Evolutionary conservation across 805 yeast species (phyloP), one percentile per base, ranked within the genome.

Genomic region (Kazachstania kunashirensis): DNA sequence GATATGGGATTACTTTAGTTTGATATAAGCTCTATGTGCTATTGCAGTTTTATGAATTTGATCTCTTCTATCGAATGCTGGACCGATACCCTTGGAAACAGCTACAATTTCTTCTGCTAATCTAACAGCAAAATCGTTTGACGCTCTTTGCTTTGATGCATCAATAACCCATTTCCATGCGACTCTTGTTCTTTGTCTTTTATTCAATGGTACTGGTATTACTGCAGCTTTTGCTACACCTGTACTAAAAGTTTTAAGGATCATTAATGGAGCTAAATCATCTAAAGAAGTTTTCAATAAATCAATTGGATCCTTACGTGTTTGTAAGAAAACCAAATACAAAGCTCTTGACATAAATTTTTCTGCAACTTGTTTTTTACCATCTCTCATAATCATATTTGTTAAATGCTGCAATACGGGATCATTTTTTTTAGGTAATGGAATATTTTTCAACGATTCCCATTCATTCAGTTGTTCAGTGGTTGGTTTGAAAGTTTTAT

Each of bases 81-180:
- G 69, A 29, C 89, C 75, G 52, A 75, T 77, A 36, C 96, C 96
- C 49, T 73, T 75, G 49, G 67, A 68, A 21, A 92, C 92, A 36
- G 79, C 67, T 26, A 84, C 56, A 41, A 92, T 73, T 62, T 92
- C 97, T 62, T 92, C 97, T 26, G 88, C 86, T 31, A 92, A 68
- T 52, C 97, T 74, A 27, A 92, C 96, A 2, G 94, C 67, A 51
- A 82, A 82, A 51, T 83, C 92, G 40, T 77, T 74, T 13, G 88
- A 77, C 32, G 77, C 78, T 58, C 94, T 78, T 52, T 81, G 78
- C 41, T 76, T 71, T 28, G 94, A 74, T 15, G 94, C 85, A 42
- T 84, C 95, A 37, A 86, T 61, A 34, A 92, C 80, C 97, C 97
- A 92, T 46, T 68, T 62, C 68, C 94, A 83, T 2, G 97, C 96